Evolutionary conservation across 768 basidiomycete genomes (phyloP).

Genomic region (Solioccasus polychromus): DNA sequence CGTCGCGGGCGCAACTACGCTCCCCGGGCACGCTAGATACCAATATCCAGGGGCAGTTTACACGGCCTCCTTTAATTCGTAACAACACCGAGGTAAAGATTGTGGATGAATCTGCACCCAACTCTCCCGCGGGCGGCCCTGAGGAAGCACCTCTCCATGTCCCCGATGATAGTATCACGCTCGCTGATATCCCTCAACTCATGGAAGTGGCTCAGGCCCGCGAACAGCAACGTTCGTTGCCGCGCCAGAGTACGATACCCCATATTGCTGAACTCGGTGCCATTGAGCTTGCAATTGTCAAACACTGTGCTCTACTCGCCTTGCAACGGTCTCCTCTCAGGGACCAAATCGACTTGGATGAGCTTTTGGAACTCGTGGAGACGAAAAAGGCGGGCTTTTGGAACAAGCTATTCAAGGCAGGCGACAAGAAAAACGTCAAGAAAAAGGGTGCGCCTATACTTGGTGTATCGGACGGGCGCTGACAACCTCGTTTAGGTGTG

Average conservation of each 20-base stretch:
- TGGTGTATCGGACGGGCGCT: constrained; percentile 9
- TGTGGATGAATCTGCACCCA: constrained; percentile 75
- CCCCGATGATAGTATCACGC: constrained; percentile 81
- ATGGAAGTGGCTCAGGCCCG: constrained; percentile 91
- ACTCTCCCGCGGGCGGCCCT: constrained; percentile 57
- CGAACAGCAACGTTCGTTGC: constrained; percentile 81
- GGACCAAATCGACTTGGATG: constrained; percentile 87
- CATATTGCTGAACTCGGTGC: constrained; percentile 81
- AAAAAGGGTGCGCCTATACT: constrained; percentile 65
- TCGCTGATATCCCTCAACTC: constrained; percentile 91
- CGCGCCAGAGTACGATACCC: constrained; percentile 73
- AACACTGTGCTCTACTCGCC: constrained; percentile 83
- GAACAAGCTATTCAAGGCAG: constrained; percentile 91
- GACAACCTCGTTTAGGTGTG: constrained; percentile 54
- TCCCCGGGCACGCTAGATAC: constrained; percentile 38
- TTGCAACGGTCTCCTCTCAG: constrained; percentile 75
- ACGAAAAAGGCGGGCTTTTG: constrained; percentile 92
- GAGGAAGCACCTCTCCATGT: constrained; percentile 39
- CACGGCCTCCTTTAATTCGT: constrained; percentile 69
- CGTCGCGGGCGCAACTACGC: constrained; percentile 37
- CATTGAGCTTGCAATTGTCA: constrained; percentile 86
- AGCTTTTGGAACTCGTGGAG: constrained; percentile 90
- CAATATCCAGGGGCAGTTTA: constrained; percentile 39
- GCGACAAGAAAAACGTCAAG: constrained; percentile 88
- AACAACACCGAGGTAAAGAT: constrained; percentile 88